phyloP scores from a whole-genome alignment of 2,329 filamentous ascomycete genomes.

The Daldinia sp. region DNA sequence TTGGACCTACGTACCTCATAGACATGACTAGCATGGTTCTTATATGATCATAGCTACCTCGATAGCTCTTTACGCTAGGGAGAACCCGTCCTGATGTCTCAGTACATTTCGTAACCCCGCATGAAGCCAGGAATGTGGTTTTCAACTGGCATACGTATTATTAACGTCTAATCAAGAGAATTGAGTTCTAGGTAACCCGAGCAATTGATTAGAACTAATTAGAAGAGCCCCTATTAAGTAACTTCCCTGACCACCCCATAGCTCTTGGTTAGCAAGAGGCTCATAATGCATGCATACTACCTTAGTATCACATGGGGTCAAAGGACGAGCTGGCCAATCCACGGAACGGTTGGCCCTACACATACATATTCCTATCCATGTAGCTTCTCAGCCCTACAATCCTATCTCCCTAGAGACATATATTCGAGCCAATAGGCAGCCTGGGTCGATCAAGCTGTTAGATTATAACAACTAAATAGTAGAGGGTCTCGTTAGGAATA shows the following conservation, averaged over 20 bases:
- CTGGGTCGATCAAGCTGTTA: conserved; percentile 11
- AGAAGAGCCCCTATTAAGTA: background rate
- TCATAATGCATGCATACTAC: background rate
- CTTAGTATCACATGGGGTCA: background rate
- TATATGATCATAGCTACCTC: conserved; percentile 12
- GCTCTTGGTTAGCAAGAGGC: background rate
- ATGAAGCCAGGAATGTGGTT: background rate
- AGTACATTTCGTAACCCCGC: background rate
- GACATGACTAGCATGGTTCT: conserved; percentile 3
- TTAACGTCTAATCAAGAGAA: background rate
- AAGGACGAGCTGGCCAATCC: background rate
- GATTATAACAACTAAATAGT: background rate
- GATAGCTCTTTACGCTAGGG: conserved; percentile 10
- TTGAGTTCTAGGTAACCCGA: background rate
- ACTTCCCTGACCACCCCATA: background rate
- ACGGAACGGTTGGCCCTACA: background rate
- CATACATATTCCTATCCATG: background rate
- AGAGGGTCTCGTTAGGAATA: background rate
- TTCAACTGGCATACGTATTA: background rate
- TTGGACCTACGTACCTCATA: background rate
- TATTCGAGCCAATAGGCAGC: conserved; percentile 9
- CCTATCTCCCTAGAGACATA: background rate
- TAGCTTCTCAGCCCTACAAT: conserved; percentile 3
- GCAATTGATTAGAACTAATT: background rate
- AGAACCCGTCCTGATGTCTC: conserved; percentile 3